Evolutionary conservation across 148 eudicot species (phyloP).

Genomic region (Fagopyrum esculentum): DNA sequence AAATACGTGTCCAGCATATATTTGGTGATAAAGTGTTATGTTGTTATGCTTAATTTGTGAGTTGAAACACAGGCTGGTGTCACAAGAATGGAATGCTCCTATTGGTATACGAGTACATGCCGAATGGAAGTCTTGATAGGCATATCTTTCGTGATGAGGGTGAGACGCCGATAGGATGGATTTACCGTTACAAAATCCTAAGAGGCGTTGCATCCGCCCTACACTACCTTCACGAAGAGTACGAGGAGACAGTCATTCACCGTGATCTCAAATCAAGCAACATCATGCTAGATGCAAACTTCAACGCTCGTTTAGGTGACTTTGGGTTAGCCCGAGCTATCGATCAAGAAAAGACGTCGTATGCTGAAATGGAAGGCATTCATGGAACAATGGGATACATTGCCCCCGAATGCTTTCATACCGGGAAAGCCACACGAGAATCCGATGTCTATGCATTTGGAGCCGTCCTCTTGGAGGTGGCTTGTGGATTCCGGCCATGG

Average conservation of each 20-base stretch:
- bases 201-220: conserved; percentile 45
- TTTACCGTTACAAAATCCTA: conserved; percentile 37
- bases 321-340: conserved; percentile 83
- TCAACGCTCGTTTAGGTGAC: conserved; percentile 81
- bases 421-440: conserved; percentile 65
- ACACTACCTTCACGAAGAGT: conserved; percentile 64
- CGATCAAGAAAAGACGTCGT: conserved; percentile 58
- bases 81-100: conserved; percentile 66
- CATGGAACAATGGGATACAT: conserved; percentile 79
- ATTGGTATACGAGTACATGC: conserved; percentile 78
- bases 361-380: conserved; percentile 62
- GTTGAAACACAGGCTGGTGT: conserved; percentile 64
- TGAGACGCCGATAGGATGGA: conserved; percentile 31
- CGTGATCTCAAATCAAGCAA: conserved; percentile 87
- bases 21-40: not conserved
- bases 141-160: conserved; percentile 35
- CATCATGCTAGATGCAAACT: conserved; percentile 68
- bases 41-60: not conserved
- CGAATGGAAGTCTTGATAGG: conserved; percentile 76
- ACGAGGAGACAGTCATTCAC: conserved; percentile 67
- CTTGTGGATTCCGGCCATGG: conserved; percentile 56
- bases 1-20: not conserved
- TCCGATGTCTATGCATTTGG: conserved; percentile 77
- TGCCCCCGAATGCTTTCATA: conserved; percentile 83
- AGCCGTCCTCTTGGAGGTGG: conserved; percentile 58